Percentiles rank a stretch among this genome's conserved stretches.
These are phyloP conservation scores for Termitomyces bulborhizus DNA, from an alignment of 768 basidiomycete species.

Conservation along the genomic window DNA sequence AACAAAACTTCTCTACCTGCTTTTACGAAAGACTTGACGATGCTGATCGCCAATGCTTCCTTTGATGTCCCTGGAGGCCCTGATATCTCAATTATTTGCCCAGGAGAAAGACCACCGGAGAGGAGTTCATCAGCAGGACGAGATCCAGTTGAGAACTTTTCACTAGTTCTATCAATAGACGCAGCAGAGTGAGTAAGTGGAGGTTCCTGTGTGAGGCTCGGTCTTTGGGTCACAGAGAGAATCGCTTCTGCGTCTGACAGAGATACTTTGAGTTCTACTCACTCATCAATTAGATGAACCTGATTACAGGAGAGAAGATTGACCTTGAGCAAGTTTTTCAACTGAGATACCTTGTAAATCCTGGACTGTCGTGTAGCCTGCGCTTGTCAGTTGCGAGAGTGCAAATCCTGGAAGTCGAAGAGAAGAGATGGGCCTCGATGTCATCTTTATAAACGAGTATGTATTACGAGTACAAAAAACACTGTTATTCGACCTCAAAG, in stretches of 20 bases:
- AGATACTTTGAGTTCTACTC: conserved; percentile 45
- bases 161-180: conserved; percentile 21
- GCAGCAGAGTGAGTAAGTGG: conserved; percentile 55
- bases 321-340: conserved; percentile 48
- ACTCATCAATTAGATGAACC: background rate
- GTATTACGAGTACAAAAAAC: background rate
- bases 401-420: conserved; percentile 39
- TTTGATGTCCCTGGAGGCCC: conserved; percentile 73
- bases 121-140: conserved; percentile 51
- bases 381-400: conserved; percentile 38
- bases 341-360: conserved; percentile 41
- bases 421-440: conserved; percentile 38
- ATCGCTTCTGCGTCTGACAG: conserved; percentile 39
- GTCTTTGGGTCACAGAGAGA: conserved; percentile 32
- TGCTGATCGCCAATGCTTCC: conserved; percentile 44
- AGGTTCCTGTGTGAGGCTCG: conserved; percentile 14
- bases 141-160: conserved; percentile 36
- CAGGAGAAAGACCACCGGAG: conserved; percentile 54
- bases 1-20: conserved; percentile 51
- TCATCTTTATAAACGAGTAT: background rate
- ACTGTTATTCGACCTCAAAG: no score
- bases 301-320: background rate
- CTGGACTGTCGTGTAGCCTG: conserved; percentile 53
- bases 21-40: conserved; percentile 43
- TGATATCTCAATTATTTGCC: conserved; percentile 65